A percentile compares a stretch with the other conserved stretches of the same genome.
Evolutionary conservation across 2,329 filamentous ascomycete genomes (phyloP).

Genomic region (Diaporthe longicolla): DNA sequence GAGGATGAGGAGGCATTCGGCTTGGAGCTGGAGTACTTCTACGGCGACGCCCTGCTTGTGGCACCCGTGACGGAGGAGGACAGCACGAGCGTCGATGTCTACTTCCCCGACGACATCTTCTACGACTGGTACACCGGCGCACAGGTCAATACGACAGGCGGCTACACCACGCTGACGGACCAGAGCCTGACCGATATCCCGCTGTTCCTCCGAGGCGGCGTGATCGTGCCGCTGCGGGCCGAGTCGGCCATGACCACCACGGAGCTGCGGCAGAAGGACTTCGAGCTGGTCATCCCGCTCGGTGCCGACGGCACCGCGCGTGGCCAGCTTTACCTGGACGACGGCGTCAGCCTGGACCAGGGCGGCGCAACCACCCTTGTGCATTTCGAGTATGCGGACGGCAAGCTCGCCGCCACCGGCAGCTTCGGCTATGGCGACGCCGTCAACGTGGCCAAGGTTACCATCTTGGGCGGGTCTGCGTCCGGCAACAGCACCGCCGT

Average conservation of each 20-base stretch:
- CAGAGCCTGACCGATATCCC: constrained; percentile 68
- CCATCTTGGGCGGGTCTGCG: constrained; percentile 57
- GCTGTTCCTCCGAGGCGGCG: constrained; percentile 76
- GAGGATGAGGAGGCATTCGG: constrained; percentile 57
- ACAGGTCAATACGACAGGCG: constrained; percentile 57
- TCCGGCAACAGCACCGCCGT: neutral
- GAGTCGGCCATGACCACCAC: constrained; percentile 74
- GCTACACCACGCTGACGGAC: constrained; percentile 54
- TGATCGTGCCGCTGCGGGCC: constrained; percentile 73
- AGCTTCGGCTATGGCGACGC: constrained; percentile 65
- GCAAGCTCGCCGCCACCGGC: constrained; percentile 65
- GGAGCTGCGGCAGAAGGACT: constrained; percentile 74
- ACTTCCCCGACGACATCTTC: constrained; percentile 63
- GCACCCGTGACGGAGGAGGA: constrained; percentile 61
- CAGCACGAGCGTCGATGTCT: constrained; percentile 59
- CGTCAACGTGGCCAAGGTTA: constrained; percentile 63
- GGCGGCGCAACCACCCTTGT: constrained; percentile 65
- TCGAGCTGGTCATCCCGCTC: constrained; percentile 79
- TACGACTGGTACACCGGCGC: constrained; percentile 67
- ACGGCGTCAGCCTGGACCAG: constrained; percentile 78
- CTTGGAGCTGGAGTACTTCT: constrained; percentile 64
- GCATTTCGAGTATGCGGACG: constrained; percentile 70
- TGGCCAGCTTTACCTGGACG: constrained; percentile 82
- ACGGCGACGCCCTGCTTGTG: constrained; percentile 60
- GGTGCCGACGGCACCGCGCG: constrained; percentile 72